These are phyloP conservation scores for Pythium rhizo-oryzae DNA, from an alignment of 352 stramenopile genomes.

Conservation along the genomic window DNA sequence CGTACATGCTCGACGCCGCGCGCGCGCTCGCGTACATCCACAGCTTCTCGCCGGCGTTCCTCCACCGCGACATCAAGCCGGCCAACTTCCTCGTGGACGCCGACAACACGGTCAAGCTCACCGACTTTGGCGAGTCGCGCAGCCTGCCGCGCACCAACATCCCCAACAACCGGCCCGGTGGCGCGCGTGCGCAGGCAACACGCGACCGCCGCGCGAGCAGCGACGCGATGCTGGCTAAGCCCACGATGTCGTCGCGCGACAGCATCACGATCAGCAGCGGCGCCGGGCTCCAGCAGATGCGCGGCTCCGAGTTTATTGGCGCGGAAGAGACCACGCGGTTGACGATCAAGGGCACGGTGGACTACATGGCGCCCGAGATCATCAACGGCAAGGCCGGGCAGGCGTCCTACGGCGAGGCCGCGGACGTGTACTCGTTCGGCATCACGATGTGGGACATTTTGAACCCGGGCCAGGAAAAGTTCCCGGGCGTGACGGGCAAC, in stretches of 20 bases:
- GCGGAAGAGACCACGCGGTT: conserved; percentile 28
- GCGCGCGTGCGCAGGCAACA: conserved; percentile 1
- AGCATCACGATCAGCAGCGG: conserved; percentile 15
- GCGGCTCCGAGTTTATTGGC: conserved; percentile 1
- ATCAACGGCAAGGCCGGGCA: conserved; percentile 71
- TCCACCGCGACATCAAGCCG: conserved; percentile 77
- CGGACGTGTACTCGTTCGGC: conserved; percentile 73
- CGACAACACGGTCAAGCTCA: conserved; percentile 41
- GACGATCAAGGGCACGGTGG: conserved; percentile 68
- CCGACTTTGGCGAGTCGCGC: conserved; percentile 41
- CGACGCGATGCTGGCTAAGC: background rate
- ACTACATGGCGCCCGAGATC: conserved; percentile 85
- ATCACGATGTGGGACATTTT: conserved; percentile 82
- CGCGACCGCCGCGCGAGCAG: conserved; percentile 12
- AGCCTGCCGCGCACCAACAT: conserved; percentile 35
- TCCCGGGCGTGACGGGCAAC: conserved; percentile 49
- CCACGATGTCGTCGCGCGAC: background rate
- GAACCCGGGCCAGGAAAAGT: conserved; percentile 65
- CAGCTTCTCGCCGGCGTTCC: conserved; percentile 70
- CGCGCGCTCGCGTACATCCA: conserved; percentile 70
- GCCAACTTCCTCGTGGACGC: conserved; percentile 80
- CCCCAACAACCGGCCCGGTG: background rate
- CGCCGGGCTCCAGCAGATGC: conserved; percentile 15
- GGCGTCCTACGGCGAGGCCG: conserved; percentile 67
- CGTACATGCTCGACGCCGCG: conserved; percentile 60